Evolutionary conservation across 2,329 filamentous ascomycete genomes (phyloP), one percentile per base, ranked within the genome.

Genomic region (Magnaporthiopsis incrustans): DNA sequence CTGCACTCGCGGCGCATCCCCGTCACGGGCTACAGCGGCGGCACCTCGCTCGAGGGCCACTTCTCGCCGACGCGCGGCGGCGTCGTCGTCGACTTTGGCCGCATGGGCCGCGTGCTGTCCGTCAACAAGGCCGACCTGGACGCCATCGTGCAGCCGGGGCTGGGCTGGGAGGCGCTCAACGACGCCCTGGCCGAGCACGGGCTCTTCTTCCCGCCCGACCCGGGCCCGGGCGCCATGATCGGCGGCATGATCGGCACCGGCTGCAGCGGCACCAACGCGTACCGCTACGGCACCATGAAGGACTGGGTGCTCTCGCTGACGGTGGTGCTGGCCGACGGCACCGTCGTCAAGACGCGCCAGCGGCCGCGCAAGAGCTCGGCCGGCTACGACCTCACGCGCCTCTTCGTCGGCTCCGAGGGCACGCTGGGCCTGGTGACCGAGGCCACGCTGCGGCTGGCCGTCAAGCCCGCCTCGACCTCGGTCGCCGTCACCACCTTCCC

Each of bases 221-320:
- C 92, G 25, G 93, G 92, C 63, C 92, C 93, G 63, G 92, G 92
- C 25, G 92, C 92, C 66, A 91, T 91, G 88, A 97, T 97, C 70
- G 92, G 92, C 65, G 92, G 92, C 64, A 92, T 92, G 89, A 85
- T 92, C 44, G 89, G 89, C 27, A 92, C 89, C 3, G 84, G 84
- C 50, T 85, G 82, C 77, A 85, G 82, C 71, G 92, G 92, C 65
- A 97, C 92, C 18, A 97, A 97, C 74, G 89, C 92, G 22, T 96
- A 96, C 78, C 84, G 92, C 65, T 97, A 96, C 74, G 93, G 92
- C 67, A 97, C 92, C 2, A 97, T 97, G 92, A 88, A 91, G 67
- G 92, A 97, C 73, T 97, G 92, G 92, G 93, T 97, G 15, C 78
- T 96, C 27, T 89, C 85, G 63, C 77, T 97, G 68, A 97, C 92